Evolutionary conservation across 495 filamentous ascomycete species (phyloP), one percentile per base, ranked within the genome.

Genomic region (Aspergillus baeticus): DNA sequence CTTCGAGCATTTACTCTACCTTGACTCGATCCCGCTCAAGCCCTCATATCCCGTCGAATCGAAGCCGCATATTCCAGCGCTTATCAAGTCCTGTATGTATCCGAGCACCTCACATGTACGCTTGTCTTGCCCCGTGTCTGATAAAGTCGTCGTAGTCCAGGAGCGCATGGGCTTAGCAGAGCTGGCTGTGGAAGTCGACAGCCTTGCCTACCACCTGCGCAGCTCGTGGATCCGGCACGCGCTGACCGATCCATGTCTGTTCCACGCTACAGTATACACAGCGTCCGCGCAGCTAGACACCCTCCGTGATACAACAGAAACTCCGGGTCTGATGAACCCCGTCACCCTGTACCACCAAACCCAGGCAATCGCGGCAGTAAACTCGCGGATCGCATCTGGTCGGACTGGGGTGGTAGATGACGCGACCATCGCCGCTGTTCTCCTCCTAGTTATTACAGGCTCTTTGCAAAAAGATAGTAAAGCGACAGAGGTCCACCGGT

Each of bases 251-350:
- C 26, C 34, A 0, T 51, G 35, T 14, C 8, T 34, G 3, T 22
- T 51, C 6, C 49, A 51, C 21, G 49, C 49, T 2, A 51, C 49
- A 1, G 11, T 51, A n/a, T 51, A 51, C 21, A 10, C 49, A 1
- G 29, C 45, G 7, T 48, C 45, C 5, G 29, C 45, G 15, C 45
- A 48, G 10, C 10, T 31, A 2, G 45, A 48, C 17, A 34, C 34
- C 13, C n/a, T 22, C 23, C 23, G 23, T 6, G 4, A 15, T 6
- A 48, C 29, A 13, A 6, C 26, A 0, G 17, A 15, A 22, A 15
- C 18, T 26, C 2, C 23, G 26, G 8, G 4, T 29, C 26, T 8
- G 8, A 29, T 8, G 8, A 29, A 29, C 26, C 8, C 3, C 26
- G 26, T 29, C 4, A 29, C 26, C 26, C 26, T 29, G 4, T 29